phyloP scores from a whole-genome alignment of 2,329 filamentous ascomycete genomes.

The Knufia fluminis region DNA sequence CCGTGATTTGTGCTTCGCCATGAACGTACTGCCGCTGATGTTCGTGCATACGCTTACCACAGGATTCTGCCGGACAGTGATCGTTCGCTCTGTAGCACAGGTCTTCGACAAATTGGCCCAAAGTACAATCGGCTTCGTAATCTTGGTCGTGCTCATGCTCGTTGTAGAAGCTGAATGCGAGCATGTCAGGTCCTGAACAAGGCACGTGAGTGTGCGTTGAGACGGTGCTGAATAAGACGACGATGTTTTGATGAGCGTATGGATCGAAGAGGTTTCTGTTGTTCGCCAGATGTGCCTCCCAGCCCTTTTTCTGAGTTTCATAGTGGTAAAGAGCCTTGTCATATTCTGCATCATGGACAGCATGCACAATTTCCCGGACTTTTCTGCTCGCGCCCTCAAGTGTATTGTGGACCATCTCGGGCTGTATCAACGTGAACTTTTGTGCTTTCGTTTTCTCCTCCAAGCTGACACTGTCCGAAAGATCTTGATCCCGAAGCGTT shows the following conservation, averaged over 20 bases:
- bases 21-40: slow-evolving; percentile 97
- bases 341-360: slow-evolving; percentile 92
- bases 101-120: slow-evolving; percentile 93
- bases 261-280: slow-evolving; percentile 88
- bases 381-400: slow-evolving; percentile 72
- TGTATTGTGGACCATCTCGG: slow-evolving; percentile 86
- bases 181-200: slow-evolving; percentile 80
- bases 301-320: slow-evolving; percentile 85
- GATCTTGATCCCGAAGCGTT: slow-evolving; percentile 64
- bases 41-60: slow-evolving; percentile 78
- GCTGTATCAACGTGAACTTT: slow-evolving; percentile 82
- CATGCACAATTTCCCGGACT: slow-evolving; percentile 86
- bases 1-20: slow-evolving; percentile 83
- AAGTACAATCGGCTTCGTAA: slow-evolving; percentile 73
- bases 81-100: slow-evolving; percentile 66
- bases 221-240: slow-evolving; percentile 85
- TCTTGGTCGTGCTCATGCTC: slow-evolving; percentile 64
- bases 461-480: slow-evolving; percentile 33
- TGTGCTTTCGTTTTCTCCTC: slow-evolving; percentile 56
- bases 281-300: slow-evolving; percentile 88
- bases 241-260: slow-evolving; percentile 91
- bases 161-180: slow-evolving; percentile 87
- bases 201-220: slow-evolving; percentile 91
- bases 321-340: slow-evolving; percentile 92
- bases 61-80: slow-evolving; percentile 74